These are phyloP conservation scores for Epichloe amarillans DNA, from an alignment of 2,329 filamentous ascomycete species.

Conservation along the genomic window DNA sequence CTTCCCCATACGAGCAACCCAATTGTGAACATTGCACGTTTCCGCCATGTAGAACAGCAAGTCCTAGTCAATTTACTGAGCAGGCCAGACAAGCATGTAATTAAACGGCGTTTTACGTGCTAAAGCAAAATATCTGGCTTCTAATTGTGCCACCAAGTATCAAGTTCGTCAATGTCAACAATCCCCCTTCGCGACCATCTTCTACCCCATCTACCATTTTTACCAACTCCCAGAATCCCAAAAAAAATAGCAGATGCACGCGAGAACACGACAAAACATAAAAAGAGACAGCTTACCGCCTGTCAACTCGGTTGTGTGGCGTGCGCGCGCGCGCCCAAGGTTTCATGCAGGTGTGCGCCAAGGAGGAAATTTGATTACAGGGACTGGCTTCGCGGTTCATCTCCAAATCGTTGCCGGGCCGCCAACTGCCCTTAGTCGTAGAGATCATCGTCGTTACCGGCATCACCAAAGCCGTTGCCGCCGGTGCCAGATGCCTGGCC, in stretches of 20 bases:
- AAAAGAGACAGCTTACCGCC: background rate
- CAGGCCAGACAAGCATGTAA: background rate
- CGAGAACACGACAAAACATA: constrained; percentile 10
- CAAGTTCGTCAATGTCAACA: constrained; percentile 1
- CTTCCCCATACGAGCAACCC: too few relatives aligned
- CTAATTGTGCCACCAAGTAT: constrained; percentile 5
- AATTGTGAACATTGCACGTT: too few relatives aligned
- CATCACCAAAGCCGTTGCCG: constrained; percentile 61
- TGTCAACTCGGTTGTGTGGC: constrained; percentile 5
- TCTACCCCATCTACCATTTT: constrained; percentile 15
- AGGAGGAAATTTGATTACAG: constrained; percentile 35
- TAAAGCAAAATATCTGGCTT: background rate
- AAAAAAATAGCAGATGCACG: constrained; percentile 14
- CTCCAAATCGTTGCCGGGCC: constrained; percentile 7
- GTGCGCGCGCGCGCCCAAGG: background rate
- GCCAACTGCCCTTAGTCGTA: constrained; percentile 64
- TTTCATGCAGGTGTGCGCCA: constrained; percentile 20
- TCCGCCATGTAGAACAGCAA: too few relatives aligned
- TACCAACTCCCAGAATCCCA: constrained; percentile 22
- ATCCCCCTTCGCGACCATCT: constrained; percentile 3
- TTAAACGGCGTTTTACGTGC: background rate
- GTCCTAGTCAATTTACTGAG: background rate
- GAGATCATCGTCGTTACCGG: constrained; percentile 89
- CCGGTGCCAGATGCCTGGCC: constrained; percentile 47
- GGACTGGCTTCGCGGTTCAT: constrained; percentile 10